Percentiles rank a stretch among this genome's conserved stretches.
Conservation (phyloP, 305 asterid species). For the Fraxinus angustifolia region DNA sequence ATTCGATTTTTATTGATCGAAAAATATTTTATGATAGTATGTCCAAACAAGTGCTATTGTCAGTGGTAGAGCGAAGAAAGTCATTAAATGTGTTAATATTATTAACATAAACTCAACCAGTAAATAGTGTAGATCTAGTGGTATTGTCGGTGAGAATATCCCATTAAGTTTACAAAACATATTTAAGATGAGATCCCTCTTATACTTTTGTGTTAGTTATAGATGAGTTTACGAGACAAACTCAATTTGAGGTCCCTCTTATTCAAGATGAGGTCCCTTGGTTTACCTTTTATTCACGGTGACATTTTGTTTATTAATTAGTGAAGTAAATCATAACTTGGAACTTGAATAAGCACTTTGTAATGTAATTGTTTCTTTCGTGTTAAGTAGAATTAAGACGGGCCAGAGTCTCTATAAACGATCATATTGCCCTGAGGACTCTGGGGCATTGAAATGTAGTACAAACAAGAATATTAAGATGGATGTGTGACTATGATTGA, state of each 20-base stretch:
- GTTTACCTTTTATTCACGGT: neutral
- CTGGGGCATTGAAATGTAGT: neutral
- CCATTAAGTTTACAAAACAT: neutral
- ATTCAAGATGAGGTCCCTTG: neutral
- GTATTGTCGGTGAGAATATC: neutral
- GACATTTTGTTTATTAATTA: neutral
- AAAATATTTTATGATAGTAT: neutral
- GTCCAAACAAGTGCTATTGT: neutral
- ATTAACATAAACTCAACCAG: neutral
- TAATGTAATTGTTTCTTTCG: neutral
- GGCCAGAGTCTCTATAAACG: neutral
- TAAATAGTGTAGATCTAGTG: neutral
- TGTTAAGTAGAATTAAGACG: neutral
- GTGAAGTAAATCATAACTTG: neutral
- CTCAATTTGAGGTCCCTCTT: neutral
- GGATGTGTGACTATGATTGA: neutral
- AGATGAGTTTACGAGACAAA: neutral
- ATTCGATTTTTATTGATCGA: neutral
- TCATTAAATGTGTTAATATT: neutral
- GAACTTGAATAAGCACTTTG: neutral
- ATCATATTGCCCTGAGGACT: neutral
- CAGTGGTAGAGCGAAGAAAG: neutral
- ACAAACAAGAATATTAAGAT: neutral
- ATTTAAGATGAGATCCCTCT: neutral
- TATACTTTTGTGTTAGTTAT: neutral